Base-by-base conservation (phyloP, 2,329 filamentous ascomycete species). In the Penicillium hordei region DNA sequence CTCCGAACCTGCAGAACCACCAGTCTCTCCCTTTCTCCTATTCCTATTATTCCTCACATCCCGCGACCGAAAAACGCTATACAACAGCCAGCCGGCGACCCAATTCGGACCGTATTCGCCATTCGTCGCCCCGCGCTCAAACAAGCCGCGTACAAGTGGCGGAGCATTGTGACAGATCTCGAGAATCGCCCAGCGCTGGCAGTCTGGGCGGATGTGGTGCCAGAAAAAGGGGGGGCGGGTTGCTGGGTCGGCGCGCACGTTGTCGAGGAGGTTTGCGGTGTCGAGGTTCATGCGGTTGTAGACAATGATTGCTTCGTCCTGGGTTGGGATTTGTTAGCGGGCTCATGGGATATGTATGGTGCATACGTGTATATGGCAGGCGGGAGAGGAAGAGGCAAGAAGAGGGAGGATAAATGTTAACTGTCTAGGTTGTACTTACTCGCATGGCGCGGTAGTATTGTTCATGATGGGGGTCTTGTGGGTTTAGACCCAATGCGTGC, bases 11-110 rank as follows among this genome's bases (percentile, higher is more conserved):
- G 52, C 64, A 48, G 48, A 40, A 8, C 21, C 17, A 4, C 57
- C 57, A 38, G 65, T 66, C 52, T 76, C 71, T 17, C 70, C 72
- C 63, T 71, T 72, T 48, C 75, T 68, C 58, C 76, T 72, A 65
- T 77, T 78, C 25, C 77, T 74, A 67, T 79, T 78, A 65, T 79
- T 79, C 49, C 77, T 70, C 55, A 77, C 73, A 68, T 79, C 77
- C 52, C 77, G 66, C 21, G 76, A 78, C n/a, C 77, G 75, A 65
- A 79, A 79, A 29, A 79, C 77, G 59, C 76, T 79, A 64, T 79
- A 79, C 62, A 79, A 65, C 67, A 79, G 68, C 77, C 77, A 79
- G 17, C 75, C 72, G 0, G 76, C 74, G 15, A 79, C 77, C 77
- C 77, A 79, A 56, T 79, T 79, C 6, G 77, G 77, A 8, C 73